phyloP scores from a whole-genome alignment of 2,329 filamentous ascomycete species.

The Colletotrichum cuscutae region DNA sequence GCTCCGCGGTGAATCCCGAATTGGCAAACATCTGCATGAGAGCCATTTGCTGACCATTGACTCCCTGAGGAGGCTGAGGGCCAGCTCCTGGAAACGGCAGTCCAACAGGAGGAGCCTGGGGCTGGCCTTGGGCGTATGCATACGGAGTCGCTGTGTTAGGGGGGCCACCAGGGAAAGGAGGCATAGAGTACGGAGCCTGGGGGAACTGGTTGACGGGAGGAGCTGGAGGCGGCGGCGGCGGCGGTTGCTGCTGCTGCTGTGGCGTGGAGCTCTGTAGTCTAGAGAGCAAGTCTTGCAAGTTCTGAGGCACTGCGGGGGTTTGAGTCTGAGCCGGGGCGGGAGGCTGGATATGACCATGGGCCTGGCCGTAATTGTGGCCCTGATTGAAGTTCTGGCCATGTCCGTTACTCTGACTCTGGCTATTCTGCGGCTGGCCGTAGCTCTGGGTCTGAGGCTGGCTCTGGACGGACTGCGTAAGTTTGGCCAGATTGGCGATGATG shows the following conservation, averaged over 20 bases:
- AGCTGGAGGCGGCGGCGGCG: conserved; percentile 2
- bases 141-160: conserved; percentile 64
- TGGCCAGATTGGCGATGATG: conserved; percentile 85
- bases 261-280: conserved; percentile 18
- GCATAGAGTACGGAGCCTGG: conserved; percentile 14
- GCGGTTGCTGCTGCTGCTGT: conserved; percentile 13
- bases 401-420: conserved; percentile 40
- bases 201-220: not conserved
- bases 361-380: conserved; percentile 36
- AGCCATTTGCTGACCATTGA: conserved; percentile 70
- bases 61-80: conserved; percentile 29
- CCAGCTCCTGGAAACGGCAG: conserved; percentile 43
- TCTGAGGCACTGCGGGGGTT: not conserved
- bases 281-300: conserved; percentile 11
- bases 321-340: conserved; percentile 11
- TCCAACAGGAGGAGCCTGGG: conserved; percentile 2
- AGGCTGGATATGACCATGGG: conserved; percentile 37
- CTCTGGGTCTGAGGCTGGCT: conserved; percentile 39
- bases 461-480: conserved; percentile 51
- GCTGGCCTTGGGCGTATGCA: conserved; percentile 53
- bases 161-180: conserved; percentile 54
- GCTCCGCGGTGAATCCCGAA: conserved; percentile 81
- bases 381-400: conserved; percentile 23
- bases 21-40: conserved; percentile 80
- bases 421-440: not conserved